Evolutionary conservation across 495 filamentous ascomycete species (phyloP), one percentile per base, ranked within the genome.

Genomic region (Geopyxis carbonaria): DNA sequence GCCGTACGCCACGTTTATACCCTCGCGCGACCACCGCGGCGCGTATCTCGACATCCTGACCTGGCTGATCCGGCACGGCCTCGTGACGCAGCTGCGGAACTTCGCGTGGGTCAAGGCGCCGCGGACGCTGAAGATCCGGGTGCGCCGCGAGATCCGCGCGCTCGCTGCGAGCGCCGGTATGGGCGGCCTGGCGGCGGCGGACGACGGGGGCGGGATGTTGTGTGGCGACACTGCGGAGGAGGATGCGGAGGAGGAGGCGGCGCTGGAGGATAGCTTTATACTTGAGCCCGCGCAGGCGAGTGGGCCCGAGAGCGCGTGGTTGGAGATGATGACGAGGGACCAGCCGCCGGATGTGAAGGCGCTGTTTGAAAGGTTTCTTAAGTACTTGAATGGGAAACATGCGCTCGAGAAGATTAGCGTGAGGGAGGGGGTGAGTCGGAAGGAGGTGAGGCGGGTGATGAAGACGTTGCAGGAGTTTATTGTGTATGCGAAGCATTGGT

Each of bases 41-140:
- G 71, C 74, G 2, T 97, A 93, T 59, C 74, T 94, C 47, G 66
- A 79, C 10, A 93, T 95, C 52, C 63, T 97, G 4, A 84, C 80
- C 9, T 97, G 86, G 83, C 64, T 95, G 14, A 69, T 95, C 55
- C 76, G 84, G 36, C 78, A 80, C 39, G 83, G 84, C 19, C 93
- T 87, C 78, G 87, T 92, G 0, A 89, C 78, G 1, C 84, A 92
- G 56, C 66, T 97, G 1, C 74, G 86, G 39, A 80, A 80, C 10
- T 95, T 87, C 51, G 82, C 78, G 2, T 85, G 86, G 64, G 71
- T 95, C 40, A 70, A 51, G 22, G 64, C 70, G 6, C 57, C 65
- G 0, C 57, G 63, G 0, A 57, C 65, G 22, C 63, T 73, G 47
- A 70, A 69, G 42, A 38, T 63, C 28, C 58, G 59, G 0, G 67